phyloP scores from a whole-genome alignment of 2,329 filamentous ascomycete species.

The Stromatinia cepivora region DNA sequence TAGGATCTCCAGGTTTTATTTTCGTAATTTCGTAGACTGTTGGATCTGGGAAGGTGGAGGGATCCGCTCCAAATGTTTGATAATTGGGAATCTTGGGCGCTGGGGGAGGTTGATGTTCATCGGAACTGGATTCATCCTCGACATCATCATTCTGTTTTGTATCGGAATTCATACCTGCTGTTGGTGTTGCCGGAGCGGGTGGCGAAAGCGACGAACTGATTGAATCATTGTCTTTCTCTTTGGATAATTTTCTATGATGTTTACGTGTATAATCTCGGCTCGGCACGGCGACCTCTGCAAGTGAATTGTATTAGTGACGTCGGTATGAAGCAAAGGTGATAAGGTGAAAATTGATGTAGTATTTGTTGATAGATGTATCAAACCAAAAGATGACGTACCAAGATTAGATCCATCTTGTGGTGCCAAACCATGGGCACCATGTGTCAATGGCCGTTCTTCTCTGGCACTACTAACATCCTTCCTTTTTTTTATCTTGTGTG shows the following conservation, averaged over 20 bases:
- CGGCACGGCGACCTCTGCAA: slow-evolving; percentile 33
- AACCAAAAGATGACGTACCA: slow-evolving; percentile 46
- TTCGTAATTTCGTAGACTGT: slow-evolving; percentile 91
- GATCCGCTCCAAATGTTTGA: slow-evolving; percentile 90
- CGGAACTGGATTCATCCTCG: slow-evolving; percentile 50
- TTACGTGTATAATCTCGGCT: slow-evolving; percentile 29
- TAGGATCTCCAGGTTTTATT: slow-evolving; percentile 53
- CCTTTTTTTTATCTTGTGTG: slow-evolving; percentile 73
- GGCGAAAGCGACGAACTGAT: slow-evolving; percentile 62
- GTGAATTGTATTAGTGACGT: slow-evolving; percentile 11
- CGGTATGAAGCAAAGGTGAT: background rate
- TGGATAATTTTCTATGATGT: slow-evolving; percentile 22
- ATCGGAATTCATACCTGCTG: slow-evolving; percentile 57
- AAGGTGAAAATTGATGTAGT: background rate
- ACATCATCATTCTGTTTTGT: slow-evolving; percentile 51
- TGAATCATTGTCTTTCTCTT: slow-evolving; percentile 48
- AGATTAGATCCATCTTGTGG: slow-evolving; percentile 64
- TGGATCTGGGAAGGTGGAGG: slow-evolving; percentile 85
- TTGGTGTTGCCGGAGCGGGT: slow-evolving; percentile 49
- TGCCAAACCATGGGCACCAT: slow-evolving; percentile 63
- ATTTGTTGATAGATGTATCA: background rate
- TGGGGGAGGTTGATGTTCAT: slow-evolving; percentile 59
- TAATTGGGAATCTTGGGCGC: slow-evolving; percentile 62
- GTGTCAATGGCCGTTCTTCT: slow-evolving; percentile 59
- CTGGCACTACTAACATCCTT: slow-evolving; percentile 65